Evolutionary conservation across 257 asterid genomes (phyloP).

Genomic region (Solanum dulcamara): DNA sequence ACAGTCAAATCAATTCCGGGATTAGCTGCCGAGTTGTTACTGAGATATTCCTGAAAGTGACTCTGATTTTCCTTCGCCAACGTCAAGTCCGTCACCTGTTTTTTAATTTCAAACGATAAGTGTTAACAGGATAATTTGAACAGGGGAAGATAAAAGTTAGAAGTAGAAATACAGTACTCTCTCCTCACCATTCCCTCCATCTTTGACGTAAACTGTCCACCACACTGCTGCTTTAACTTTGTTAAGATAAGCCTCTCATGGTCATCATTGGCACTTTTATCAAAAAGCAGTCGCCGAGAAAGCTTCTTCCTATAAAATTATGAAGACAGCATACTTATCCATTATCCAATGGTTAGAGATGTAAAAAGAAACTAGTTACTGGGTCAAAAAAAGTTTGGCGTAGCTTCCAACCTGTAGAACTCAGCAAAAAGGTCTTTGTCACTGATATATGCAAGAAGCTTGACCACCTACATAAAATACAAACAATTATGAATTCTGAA

Average conservation of each 20-base stretch:
- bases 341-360: neutral
- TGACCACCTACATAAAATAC: constrained; percentile 23
- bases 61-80: constrained; percentile 36
- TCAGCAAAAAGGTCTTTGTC: constrained; percentile 56
- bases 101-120: neutral
- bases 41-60: constrained; percentile 31
- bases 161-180: neutral
- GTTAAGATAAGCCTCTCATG: constrained; percentile 36
- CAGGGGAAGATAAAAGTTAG: neutral
- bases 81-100: constrained; percentile 43
- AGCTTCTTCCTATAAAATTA: constrained; percentile 35
- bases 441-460: constrained; percentile 30
- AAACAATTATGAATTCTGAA: neutral
- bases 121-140: neutral
- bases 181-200: constrained; percentile 58
- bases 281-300: constrained; percentile 44
- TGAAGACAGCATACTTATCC: neutral
- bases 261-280: constrained; percentile 35
- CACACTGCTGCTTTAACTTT: constrained; percentile 44
- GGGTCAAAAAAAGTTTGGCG: neutral
- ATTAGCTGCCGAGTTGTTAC: constrained; percentile 5
- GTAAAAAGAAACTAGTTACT: neutral
- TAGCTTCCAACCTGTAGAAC: constrained; percentile 25
- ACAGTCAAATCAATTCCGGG: constrained; percentile 45
- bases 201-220: constrained; percentile 51